Percentiles rank a stretch among this genome's conserved stretches.
Conservation (phyloP, 495 filamentous ascomycete species). For the Hyphodiscus hymeniophilus region DNA sequence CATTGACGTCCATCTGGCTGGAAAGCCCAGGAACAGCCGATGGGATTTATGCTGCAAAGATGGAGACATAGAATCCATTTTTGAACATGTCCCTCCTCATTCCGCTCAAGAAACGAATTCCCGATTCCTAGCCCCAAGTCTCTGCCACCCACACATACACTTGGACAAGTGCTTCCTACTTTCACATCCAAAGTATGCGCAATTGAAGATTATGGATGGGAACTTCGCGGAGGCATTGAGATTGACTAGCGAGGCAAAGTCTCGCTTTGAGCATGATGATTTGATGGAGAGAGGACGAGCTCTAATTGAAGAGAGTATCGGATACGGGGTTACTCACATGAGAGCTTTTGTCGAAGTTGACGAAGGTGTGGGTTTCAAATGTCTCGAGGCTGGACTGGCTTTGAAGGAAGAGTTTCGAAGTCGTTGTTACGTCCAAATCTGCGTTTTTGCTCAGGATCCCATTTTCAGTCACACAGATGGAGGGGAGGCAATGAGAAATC, state of each 20-base stretch:
- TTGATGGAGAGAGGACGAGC: constrained; percentile 53
- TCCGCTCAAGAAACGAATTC: neutral
- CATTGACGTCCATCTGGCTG: constrained; percentile 13
- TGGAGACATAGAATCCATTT: constrained; percentile 14
- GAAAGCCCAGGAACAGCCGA: constrained; percentile 14
- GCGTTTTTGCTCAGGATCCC: constrained; percentile 64
- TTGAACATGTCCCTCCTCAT: neutral
- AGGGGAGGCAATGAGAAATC: constrained; percentile 31
- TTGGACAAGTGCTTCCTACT: constrained; percentile 70
- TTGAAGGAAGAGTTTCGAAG: constrained; percentile 50
- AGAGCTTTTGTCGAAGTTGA: constrained; percentile 71
- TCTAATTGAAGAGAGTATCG: constrained; percentile 59
- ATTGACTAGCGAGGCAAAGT: constrained; percentile 53
- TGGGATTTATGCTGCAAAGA: constrained; percentile 17
- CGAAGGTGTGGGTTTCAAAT: constrained; percentile 46
- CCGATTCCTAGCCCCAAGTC: constrained; percentile 42
- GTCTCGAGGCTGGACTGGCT: constrained; percentile 47
- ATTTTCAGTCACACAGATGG: constrained; percentile 49
- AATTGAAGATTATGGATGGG: constrained; percentile 50
- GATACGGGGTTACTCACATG: constrained; percentile 61
- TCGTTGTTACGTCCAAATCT: constrained; percentile 58
- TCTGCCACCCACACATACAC: constrained; percentile 72
- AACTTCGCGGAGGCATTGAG: constrained; percentile 59
- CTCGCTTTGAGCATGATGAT: constrained; percentile 49
- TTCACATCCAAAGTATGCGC: constrained; percentile 42